A percentile compares a stretch with the other conserved stretches of the same genome.
Conservation (phyloP, 2,329 filamentous ascomycete genomes). For the Endothia cerciana region DNA sequence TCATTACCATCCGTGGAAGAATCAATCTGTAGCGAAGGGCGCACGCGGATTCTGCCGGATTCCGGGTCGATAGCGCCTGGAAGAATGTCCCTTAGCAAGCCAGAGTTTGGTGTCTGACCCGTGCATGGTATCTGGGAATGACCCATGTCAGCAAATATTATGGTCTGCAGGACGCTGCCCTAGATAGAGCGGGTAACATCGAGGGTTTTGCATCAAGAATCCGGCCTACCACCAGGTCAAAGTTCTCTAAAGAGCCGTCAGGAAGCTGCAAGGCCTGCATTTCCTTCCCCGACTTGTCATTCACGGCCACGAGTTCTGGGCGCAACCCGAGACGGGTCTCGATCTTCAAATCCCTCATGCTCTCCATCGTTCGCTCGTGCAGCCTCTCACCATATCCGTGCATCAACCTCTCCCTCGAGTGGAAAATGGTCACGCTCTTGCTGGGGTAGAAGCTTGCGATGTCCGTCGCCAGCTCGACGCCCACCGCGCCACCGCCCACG, state of each 20-base stretch:
- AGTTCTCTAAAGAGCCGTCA: not conserved
- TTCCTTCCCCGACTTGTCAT: constrained; percentile 47
- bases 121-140: constrained; percentile 58
- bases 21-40: constrained; percentile 59
- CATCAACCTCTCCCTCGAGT: constrained; percentile 59
- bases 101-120: constrained; percentile 61
- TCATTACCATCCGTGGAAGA: constrained; percentile 45
- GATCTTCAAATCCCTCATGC: constrained; percentile 51
- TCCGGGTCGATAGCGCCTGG: constrained; percentile 46
- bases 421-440: constrained; percentile 60
- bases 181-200: too few relatives aligned
- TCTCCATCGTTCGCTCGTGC: constrained; percentile 45
- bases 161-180: too few relatives aligned
- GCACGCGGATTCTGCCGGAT: constrained; percentile 56
- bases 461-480: constrained; percentile 64
- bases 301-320: constrained; percentile 47
- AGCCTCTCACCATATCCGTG: constrained; percentile 52
- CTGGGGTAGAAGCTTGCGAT: constrained; percentile 59
- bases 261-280: constrained; percentile 50
- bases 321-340: constrained; percentile 39
- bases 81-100: constrained; percentile 48
- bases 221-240: constrained; percentile 9
- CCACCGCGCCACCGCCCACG: constrained; percentile 64
- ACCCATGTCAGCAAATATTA: constrained; percentile 13
- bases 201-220: constrained; percentile 6